These are phyloP conservation scores for Plenodomus biglobosus DNA, from an alignment of 2,329 filamentous ascomycete genomes.

Conservation along the genomic window DNA sequence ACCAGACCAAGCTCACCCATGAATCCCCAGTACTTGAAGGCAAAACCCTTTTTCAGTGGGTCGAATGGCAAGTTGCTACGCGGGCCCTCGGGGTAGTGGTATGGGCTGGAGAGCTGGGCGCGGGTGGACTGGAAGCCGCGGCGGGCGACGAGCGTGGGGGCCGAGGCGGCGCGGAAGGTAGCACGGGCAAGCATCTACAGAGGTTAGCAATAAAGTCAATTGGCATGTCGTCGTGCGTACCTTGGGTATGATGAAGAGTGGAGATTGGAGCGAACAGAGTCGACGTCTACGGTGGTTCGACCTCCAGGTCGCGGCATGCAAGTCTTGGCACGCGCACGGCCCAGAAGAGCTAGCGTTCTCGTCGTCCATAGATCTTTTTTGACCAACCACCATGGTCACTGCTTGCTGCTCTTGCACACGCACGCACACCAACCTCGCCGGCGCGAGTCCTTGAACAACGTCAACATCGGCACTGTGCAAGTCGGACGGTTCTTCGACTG, in stretches of 20 bases:
- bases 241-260: constrained; percentile 31
- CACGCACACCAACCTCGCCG: not conserved
- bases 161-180: constrained; percentile 63
- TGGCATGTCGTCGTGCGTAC: constrained; percentile 29
- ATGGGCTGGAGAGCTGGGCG: constrained; percentile 80
- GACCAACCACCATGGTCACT: not conserved
- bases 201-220: constrained; percentile 40
- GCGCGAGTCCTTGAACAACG: too few relatives aligned
- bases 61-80: constrained; percentile 97
- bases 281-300: constrained; percentile 9
- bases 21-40: constrained; percentile 78
- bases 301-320: not conserved
- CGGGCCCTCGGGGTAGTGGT: constrained; percentile 98
- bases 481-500: too few relatives aligned
- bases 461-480: too few relatives aligned
- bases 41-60: constrained; percentile 85
- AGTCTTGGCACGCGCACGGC: not conserved
- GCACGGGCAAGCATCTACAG: constrained; percentile 75
- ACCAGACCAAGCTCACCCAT: constrained; percentile 56
- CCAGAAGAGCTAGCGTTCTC: not conserved
- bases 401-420: not conserved
- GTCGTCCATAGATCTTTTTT: not conserved
- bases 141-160: constrained; percentile 69
- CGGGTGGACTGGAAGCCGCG: constrained; percentile 94
- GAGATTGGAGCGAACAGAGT: constrained; percentile 19